Evolutionary conservation across 2,329 filamentous ascomycete species (phyloP), one percentile per base, ranked within the genome.

Genomic region (Neospermospora avenae): DNA sequence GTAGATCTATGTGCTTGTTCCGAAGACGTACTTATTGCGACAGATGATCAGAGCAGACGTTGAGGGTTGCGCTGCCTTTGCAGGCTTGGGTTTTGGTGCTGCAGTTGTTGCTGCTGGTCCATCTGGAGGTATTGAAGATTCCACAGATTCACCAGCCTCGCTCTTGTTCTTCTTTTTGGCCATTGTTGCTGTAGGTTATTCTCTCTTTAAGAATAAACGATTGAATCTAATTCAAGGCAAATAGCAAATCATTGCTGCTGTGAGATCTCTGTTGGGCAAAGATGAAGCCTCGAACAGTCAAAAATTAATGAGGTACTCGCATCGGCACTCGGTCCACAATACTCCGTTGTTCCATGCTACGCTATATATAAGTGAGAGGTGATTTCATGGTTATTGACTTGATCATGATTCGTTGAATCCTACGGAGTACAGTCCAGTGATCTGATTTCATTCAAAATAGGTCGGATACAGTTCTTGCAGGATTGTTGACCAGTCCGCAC

Each of bases 11-110:
- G 37, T 42, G 48, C n/a, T 45, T 42, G 11, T 31, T 31, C 11
- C 48, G 53, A 44, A 28, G 68, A 81, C 82, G 72, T 80, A 88
- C 85, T 88, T 88, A 75, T 88, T 88, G 69, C 86, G 83, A 76
- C 84, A 86, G 63, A 85, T 85, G 54, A 84, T 81, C 45, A 86
- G 75, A 42, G 81, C 76, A 63, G 82, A 80, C 53, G 76, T 76
- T 42, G 77, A 75, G 20, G 74, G 74, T 52, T 72, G 68, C n/a
- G 70, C 60, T 35, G 67, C 59, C 56, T 70, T 74, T 42, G 67
- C 69, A 60, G 65, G 57, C 65, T 64, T 71, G 16, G 69, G 46
- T n/a, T 60, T 67, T 49, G 65, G 39, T 41, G 55, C 55, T 42
- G 64, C 35, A 54, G 62, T 39, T 48, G 65, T 35, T 34, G 61